Conservation (phyloP, 805 yeast species). For the Yueomyces sp. region DNA sequence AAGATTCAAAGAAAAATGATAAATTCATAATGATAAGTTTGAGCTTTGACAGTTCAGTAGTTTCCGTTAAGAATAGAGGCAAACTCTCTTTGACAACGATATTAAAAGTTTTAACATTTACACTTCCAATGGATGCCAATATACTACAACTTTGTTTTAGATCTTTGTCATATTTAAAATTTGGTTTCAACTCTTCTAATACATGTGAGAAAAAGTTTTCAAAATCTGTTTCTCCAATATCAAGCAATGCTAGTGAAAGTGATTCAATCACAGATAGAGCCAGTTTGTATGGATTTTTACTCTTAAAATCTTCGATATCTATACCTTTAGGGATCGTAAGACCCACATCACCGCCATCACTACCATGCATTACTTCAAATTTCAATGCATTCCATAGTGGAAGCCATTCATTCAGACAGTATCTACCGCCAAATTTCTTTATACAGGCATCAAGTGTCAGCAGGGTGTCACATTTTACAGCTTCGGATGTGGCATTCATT, state of each 20-base stretch:
- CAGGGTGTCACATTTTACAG: constrained; percentile 63
- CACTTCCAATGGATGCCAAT: constrained; percentile 40
- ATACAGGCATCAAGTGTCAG: constrained; percentile 47
- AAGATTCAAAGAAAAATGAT: constrained; percentile 43
- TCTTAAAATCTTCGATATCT: constrained; percentile 6
- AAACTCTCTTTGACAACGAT: constrained; percentile 33
- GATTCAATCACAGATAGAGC: constrained; percentile 33
- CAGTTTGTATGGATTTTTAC: constrained; percentile 24
- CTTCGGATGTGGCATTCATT: constrained; percentile 58
- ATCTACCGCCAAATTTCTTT: constrained; percentile 33
- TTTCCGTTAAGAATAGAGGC: constrained; percentile 27
- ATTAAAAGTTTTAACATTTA: constrained; percentile 34
- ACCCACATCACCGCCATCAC: constrained; percentile 29
- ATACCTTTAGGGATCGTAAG: constrained; percentile 2
- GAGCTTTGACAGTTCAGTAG: constrained; percentile 39
- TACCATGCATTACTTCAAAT: constrained; percentile 76
- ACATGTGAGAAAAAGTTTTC: constrained; percentile 29
- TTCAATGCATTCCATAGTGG: constrained; percentile 80
- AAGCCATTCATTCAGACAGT: constrained; percentile 49
- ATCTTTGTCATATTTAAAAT: constrained; percentile 37
- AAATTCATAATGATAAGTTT: constrained; percentile 46
- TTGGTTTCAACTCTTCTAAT: constrained; percentile 39
- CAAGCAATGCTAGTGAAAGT: constrained; percentile 28
- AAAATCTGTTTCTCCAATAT: constrained; percentile 20
- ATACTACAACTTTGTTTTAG: constrained; percentile 52